Percentiles rank a stretch among this genome's conserved stretches.
phyloP scores from a whole-genome alignment of 176 grass and related monocot species.

The Pontederia paniculata region DNA sequence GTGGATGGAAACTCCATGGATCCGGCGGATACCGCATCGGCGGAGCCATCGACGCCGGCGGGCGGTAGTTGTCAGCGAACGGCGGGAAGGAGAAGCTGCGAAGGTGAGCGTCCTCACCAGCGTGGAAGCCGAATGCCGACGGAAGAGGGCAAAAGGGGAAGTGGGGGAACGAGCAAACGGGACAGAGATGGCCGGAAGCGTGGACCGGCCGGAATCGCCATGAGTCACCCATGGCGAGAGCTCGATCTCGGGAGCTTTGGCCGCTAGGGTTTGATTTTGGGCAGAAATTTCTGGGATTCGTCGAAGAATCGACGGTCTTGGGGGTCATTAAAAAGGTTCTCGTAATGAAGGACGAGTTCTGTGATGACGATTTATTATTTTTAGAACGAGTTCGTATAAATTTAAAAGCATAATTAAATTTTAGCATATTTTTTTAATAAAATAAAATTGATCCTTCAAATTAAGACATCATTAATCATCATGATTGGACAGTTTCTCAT shows the following conservation, averaged over 20 bases:
- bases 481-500: no score
- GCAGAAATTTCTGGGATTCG: no score
- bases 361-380: no score
- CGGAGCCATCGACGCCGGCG: constrained; percentile 23
- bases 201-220: constrained; percentile 39
- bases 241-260: constrained; percentile 5
- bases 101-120: constrained; percentile 8
- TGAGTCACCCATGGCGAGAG: constrained; percentile 42
- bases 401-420: no score
- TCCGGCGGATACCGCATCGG: constrained; percentile 14
- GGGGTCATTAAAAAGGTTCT: no score
- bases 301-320: no score
- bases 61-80: constrained; percentile 33
- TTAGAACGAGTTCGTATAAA: no score
- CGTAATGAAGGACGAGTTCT: no score
- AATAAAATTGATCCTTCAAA: no score
- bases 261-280: constrained; percentile 16
- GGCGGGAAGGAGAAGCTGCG: constrained; percentile 22
- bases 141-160: constrained; percentile 73
- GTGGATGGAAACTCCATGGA: constrained; percentile 5
- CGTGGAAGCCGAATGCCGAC: constrained; percentile 19
- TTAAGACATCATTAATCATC: no score
- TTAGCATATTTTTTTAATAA: no score
- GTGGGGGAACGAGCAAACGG: constrained; percentile 54
- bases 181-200: constrained; percentile 39